These are phyloP conservation scores for Aspergillus pseudoglaucus DNA, from an alignment of 2,329 filamentous ascomycete genomes.

Conservation along the genomic window DNA sequence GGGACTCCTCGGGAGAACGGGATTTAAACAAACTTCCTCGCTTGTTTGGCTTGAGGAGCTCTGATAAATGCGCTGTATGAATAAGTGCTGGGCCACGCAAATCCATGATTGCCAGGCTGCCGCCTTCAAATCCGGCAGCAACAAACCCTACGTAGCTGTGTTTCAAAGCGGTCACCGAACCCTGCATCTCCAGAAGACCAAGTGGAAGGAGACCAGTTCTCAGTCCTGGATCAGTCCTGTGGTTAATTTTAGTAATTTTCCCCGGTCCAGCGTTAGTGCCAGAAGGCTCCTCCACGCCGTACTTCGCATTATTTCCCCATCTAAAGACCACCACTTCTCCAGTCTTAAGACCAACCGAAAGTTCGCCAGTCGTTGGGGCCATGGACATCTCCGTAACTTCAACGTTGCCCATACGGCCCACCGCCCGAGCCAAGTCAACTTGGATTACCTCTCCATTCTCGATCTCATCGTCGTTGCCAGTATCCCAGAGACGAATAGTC, in stretches of 20 bases:
- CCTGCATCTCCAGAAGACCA: conserved; percentile 76
- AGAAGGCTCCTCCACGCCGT: conserved; percentile 56
- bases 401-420: conserved; percentile 71
- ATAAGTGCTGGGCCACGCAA: conserved; percentile 81
- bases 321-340: conserved; percentile 85
- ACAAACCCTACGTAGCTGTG: conserved; percentile 93
- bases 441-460: conserved; percentile 79
- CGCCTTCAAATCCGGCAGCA: conserved; percentile 76
- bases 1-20: conserved; percentile 42
- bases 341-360: conserved; percentile 70
- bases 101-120: conserved; percentile 75
- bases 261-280: conserved; percentile 55
- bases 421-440: conserved; percentile 74
- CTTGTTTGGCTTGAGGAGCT: conserved; percentile 72
- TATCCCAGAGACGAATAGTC: conserved; percentile 87
- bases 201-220: conserved; percentile 77
- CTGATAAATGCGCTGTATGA: conserved; percentile 63
- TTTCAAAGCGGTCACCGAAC: conserved; percentile 69
- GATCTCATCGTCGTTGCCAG: conserved; percentile 84
- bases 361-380: conserved; percentile 72
- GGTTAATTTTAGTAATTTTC: conserved; percentile 66
- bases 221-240: conserved; percentile 63
- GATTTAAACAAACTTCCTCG: conserved; percentile 62
- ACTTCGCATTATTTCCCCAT: conserved; percentile 75
- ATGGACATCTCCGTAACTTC: conserved; percentile 75